These are phyloP conservation scores for Cytospora leucostoma DNA, from an alignment of 2,329 filamentous ascomycete species.

Conservation along the genomic window DNA sequence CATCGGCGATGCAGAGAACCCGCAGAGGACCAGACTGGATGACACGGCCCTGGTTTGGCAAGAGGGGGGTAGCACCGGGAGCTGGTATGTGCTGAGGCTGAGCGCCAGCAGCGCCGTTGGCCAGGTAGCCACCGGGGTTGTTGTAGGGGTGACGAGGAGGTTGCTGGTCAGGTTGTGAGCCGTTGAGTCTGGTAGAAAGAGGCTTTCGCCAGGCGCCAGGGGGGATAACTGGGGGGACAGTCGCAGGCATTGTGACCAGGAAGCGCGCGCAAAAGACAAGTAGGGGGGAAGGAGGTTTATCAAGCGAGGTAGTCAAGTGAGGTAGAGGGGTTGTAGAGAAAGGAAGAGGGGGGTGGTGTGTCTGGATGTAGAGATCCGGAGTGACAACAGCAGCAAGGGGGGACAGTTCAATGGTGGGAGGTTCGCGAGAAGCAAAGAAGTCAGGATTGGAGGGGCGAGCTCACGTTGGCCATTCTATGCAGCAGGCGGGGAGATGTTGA, in stretches of 20 bases:
- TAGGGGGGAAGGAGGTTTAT: background rate
- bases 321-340: background rate
- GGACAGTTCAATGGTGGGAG: background rate
- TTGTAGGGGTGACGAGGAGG: constrained; percentile 43
- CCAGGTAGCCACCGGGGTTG: constrained; percentile 60
- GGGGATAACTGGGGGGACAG: constrained; percentile 21
- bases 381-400: constrained; percentile 1
- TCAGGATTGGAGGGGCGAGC: constrained; percentile 23
- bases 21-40: constrained; percentile 66
- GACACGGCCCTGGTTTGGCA: constrained; percentile 68
- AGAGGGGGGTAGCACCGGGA: constrained; percentile 63
- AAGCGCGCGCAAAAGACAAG: background rate
- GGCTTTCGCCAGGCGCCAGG: constrained; percentile 27
- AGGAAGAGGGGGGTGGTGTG: constrained; percentile 3
- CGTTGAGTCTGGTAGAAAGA: constrained; percentile 17
- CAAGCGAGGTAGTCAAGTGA: constrained; percentile 4
- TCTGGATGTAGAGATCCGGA: constrained; percentile 15
- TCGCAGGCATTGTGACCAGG: constrained; percentile 20
- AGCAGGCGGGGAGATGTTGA: constrained; percentile 4
- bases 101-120: constrained; percentile 58
- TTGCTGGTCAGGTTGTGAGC: constrained; percentile 29
- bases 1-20: constrained; percentile 71
- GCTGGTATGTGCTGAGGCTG: constrained; percentile 48
- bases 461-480: constrained; percentile 30
- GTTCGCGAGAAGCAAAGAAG: constrained; percentile 23